Evolutionary conservation across 192 early-diverging fungal genomes (phyloP).

Genomic region (Backusella luteola): DNA sequence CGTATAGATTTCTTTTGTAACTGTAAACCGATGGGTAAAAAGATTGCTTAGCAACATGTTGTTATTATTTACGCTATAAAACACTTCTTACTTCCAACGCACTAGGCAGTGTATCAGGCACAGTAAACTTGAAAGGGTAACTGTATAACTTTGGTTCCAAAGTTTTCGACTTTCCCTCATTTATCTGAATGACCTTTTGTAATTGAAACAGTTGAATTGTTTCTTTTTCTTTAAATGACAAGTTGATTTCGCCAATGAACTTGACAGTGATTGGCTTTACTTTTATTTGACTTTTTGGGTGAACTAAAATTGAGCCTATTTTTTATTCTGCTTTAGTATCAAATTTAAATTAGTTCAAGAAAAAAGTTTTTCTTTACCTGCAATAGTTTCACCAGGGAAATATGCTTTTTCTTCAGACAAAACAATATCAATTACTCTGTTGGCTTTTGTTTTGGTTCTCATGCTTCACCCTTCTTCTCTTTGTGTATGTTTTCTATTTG

Average conservation of each 20-base stretch:
- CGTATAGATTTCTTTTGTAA: constrained; percentile 11
- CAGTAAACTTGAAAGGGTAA: constrained; percentile 36
- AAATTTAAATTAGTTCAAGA: not conserved
- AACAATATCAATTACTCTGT: constrained; percentile 30
- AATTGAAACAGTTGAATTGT: constrained; percentile 26
- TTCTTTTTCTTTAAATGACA: constrained; percentile 28
- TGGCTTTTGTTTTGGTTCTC: constrained; percentile 4
- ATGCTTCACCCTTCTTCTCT: not conserved
- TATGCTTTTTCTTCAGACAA: constrained; percentile 37
- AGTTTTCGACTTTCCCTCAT: constrained; percentile 6
- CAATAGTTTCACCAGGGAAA: constrained; percentile 37
- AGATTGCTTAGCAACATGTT: not conserved
- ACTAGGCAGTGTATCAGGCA: constrained; percentile 36
- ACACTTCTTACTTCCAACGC: constrained; percentile 23
- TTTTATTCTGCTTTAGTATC: not conserved
- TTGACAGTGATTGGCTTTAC: constrained; percentile 27
- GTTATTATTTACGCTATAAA: not conserved
- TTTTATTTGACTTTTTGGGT: constrained; percentile 32
- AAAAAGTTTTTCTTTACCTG: constrained; percentile 23
- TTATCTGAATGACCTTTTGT: constrained; percentile 9
- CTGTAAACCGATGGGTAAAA: not conserved
- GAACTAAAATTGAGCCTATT: constrained; percentile 30
- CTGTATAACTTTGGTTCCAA: constrained; percentile 29
- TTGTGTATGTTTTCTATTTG: not conserved
- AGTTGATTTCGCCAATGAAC: constrained; percentile 29